A percentile compares a stretch with the other conserved stretches of the same genome.
phyloP scores from a whole-genome alignment of 73 alveolate genomes.

The Paramecium tetraurelia region DNA sequence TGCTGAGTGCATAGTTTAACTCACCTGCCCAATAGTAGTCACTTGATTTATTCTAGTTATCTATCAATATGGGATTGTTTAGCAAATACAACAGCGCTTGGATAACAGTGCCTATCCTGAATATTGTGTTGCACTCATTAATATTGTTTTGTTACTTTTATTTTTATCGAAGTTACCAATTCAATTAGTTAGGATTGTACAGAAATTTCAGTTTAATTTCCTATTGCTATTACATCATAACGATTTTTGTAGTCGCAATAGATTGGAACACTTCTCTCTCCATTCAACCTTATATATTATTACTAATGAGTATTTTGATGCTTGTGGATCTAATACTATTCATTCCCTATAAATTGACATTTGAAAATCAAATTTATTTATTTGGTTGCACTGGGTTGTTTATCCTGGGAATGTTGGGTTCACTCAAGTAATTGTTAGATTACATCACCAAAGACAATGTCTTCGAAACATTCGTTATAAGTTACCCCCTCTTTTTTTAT shows the following conservation, averaged over 20 bases:
- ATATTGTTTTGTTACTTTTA: neutral
- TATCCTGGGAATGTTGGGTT: neutral
- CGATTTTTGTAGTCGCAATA: neutral
- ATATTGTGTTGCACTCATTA: neutral
- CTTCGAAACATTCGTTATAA: neutral
- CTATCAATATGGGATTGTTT: neutral
- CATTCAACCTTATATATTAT: neutral
- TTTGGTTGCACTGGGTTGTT: neutral
- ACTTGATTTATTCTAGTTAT: neutral
- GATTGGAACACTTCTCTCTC: neutral
- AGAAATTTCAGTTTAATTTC: neutral
- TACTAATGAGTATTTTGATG: neutral
- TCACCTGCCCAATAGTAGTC: slow-evolving; percentile 9
- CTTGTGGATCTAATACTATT: neutral
- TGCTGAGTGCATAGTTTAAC: neutral
- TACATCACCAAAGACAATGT: neutral
- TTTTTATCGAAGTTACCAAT: slow-evolving; percentile 19
- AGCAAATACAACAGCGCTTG: neutral
- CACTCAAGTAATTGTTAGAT: neutral
- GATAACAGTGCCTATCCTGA: slow-evolving; percentile 24
- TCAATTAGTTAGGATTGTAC: slow-evolving; percentile 3
- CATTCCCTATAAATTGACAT: neutral
- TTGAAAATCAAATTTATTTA: neutral
- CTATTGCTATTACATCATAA: neutral
- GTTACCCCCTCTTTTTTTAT: neutral